These are phyloP conservation scores for Acarospora socialis DNA, from an alignment of 2,329 filamentous ascomycete genomes.

Conservation along the genomic window DNA sequence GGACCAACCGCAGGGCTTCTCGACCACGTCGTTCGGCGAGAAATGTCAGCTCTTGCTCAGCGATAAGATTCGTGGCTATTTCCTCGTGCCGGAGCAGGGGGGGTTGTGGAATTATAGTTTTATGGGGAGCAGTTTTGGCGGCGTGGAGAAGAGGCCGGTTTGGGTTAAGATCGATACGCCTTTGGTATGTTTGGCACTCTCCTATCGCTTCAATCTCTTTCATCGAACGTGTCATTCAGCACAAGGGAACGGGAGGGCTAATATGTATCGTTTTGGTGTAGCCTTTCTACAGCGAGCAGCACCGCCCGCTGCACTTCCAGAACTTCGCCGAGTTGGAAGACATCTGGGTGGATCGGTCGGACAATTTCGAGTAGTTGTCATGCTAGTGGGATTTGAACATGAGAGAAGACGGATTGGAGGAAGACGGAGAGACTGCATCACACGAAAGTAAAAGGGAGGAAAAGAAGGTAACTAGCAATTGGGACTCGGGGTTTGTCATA, in stretches of 20 bases:
- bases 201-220: background rate
- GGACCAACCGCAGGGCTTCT: slow-evolving; percentile 89
- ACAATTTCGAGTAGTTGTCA: slow-evolving; percentile 93
- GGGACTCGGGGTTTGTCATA: too few species aligned
- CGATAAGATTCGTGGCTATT: slow-evolving; percentile 88
- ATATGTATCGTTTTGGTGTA: slow-evolving; percentile 11
- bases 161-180: slow-evolving; percentile 92
- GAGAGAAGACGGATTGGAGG: too few species aligned
- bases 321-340: slow-evolving; percentile 97
- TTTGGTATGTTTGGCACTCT: slow-evolving; percentile 22
- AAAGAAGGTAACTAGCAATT: too few species aligned
- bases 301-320: slow-evolving; percentile 88
- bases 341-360: slow-evolving; percentile 81
- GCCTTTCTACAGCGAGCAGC: slow-evolving; percentile 82
- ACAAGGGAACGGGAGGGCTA: slow-evolving; percentile 3
- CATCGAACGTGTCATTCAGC: background rate
- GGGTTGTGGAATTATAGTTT: slow-evolving; percentile 92
- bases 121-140: slow-evolving; percentile 78
- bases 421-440: too few species aligned
- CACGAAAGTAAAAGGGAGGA: too few species aligned
- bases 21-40: slow-evolving; percentile 68
- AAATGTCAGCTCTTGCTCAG: slow-evolving; percentile 89
- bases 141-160: slow-evolving; percentile 78
- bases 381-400: too few species aligned
- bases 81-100: slow-evolving; percentile 80